These are phyloP conservation scores for Fallopia convolvulus DNA, from an alignment of 148 eudicot species.

Conservation along the genomic window DNA sequence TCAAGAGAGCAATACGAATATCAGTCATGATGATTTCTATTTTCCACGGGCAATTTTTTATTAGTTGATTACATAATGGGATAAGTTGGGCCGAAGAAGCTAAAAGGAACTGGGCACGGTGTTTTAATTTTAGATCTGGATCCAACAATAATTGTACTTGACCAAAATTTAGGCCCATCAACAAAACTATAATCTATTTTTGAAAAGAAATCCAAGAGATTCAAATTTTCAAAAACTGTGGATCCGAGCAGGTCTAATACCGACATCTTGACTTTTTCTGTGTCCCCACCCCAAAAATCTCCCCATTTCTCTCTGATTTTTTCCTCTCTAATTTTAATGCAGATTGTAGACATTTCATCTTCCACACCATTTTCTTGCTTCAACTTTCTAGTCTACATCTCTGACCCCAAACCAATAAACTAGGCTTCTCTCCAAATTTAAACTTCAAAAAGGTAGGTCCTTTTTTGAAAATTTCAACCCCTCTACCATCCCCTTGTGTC, in stretches of 20 bases:
- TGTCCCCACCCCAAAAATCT: neutral
- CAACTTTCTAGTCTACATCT: neutral
- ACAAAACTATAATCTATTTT: neutral
- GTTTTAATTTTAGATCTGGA: too few species aligned
- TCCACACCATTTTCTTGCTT: neutral
- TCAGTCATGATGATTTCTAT: too few species aligned
- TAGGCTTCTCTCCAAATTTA: neutral
- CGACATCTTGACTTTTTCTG: constrained; percentile 1
- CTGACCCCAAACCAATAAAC: neutral
- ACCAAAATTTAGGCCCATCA: neutral
- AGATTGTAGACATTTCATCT: neutral
- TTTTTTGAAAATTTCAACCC: constrained; percentile 1
- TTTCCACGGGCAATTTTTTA: too few species aligned
- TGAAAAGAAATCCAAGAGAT: neutral
- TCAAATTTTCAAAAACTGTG: constrained; percentile 6
- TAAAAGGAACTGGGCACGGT: neutral
- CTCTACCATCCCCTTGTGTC: neutral
- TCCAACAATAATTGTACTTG: too few species aligned
- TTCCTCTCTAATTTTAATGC: neutral
- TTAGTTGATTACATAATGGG: neutral
- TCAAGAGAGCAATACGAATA: too few species aligned
- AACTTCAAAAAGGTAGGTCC: neutral
- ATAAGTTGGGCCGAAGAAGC: neutral
- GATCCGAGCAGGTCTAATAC: neutral
- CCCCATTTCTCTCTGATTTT: neutral